These are phyloP conservation scores for Paragyromitra xinjiangensis DNA, from an alignment of 495 filamentous ascomycete genomes.

Conservation along the genomic window DNA sequence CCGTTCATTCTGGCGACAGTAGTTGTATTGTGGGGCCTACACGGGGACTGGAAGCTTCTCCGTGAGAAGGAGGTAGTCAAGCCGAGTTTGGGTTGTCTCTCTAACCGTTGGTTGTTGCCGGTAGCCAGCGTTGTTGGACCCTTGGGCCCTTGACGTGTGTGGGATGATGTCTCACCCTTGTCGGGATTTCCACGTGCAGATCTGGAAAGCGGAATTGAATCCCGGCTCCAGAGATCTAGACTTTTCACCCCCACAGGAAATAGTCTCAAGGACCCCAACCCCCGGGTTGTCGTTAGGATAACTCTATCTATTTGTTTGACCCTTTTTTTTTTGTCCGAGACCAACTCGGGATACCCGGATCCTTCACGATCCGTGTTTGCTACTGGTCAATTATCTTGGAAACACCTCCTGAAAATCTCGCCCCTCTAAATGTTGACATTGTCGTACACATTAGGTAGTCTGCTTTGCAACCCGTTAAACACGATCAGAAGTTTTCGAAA, in stretches of 20 bases:
- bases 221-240: conserved; percentile 14
- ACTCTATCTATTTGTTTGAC: conserved; percentile 3
- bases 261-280: neutral
- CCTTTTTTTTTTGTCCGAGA: neutral
- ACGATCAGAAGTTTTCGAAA: neutral
- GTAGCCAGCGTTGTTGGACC: conserved; percentile 14
- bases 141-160: conserved; percentile 7
- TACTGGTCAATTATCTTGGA: neutral
- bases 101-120: conserved; percentile 13
- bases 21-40: conserved; percentile 1
- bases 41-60: neutral
- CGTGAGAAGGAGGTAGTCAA: neutral
- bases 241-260: conserved; percentile 2
- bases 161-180: conserved; percentile 29
- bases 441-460: neutral
- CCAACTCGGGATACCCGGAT: neutral
- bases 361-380: neutral
- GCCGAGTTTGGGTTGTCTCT: neutral
- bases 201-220: conserved; percentile 9
- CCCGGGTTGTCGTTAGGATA: neutral
- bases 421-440: neutral
- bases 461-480: neutral
- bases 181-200: conserved; percentile 26
- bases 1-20: conserved; percentile 49
- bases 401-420: neutral